Base-by-base conservation (phyloP, 139 green algal species). In the Coelastrella sp. region DNA sequence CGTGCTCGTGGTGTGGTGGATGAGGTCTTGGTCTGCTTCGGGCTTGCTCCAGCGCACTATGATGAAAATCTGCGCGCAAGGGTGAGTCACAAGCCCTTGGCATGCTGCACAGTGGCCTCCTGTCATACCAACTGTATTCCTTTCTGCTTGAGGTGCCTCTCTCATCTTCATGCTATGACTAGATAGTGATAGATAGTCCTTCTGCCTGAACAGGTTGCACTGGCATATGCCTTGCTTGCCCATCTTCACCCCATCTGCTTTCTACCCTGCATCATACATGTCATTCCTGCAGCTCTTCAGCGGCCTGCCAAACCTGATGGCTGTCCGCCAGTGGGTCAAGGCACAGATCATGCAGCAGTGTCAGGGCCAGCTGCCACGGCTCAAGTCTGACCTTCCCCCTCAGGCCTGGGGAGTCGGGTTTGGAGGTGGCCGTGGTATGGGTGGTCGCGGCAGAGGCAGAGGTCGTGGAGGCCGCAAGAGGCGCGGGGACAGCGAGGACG, bases 301-400 rank as follows among this genome's bases (percentile, higher is more conserved):
- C n/a, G 75, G 75, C 53, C 53, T 82, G 51, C 34, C 51, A 6
- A 82, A 71, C 53, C 53, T 82, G 35, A 82, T 82, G 75, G 51
- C 75, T 30, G 75, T 82, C 51, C 51, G 75, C 21, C 53, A 71
- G 53, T 71, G 53, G 51, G 53, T 71, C 4, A 82, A 82, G 75
- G 53, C 51, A 21, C 75, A 82, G 34, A 82, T 82, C 75, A 69
- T 82, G 75, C 23, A 71, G 34, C 75, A 82, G 75, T 71, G 53
- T 35, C 75, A 82, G 75, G 53, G 53, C 51, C 43, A 38, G 34
- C 51, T 82, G 53, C 75, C 75, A 40, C 75, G 75, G 51, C 75
- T 82, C 34, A 82, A 82, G 75, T 45, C 75, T 59, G 75, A 82
- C 75, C 75, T 82, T 34, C 75, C 75, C n/a, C 53, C 75, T n/a